Evolutionary conservation across 208 protist species (phyloP), one percentile per base, ranked within the genome.

Genomic region (Strigomonas galati): DNA sequence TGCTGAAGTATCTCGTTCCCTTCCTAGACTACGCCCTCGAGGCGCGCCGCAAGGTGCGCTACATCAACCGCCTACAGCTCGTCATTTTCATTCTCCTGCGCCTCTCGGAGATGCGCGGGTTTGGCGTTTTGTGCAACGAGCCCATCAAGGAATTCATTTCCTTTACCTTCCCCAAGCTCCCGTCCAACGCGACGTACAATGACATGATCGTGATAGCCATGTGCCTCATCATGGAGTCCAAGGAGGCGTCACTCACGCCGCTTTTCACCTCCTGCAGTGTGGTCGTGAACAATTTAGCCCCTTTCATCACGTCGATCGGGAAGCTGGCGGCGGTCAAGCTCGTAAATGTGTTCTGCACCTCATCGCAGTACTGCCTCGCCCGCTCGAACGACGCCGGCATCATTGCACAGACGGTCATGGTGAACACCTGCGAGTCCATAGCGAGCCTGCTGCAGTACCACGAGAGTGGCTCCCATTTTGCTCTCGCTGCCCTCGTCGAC

Each of bases 211-310:
- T 97, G 12, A 62, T 87, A 1, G 75, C 84, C 0, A 37, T 96
- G 32, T 86, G 84, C 64, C 57, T 80, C 1, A 74, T 96, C 24
- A 60, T 91, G 51, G 72, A 84, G 27, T 79, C 78, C 62, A 66
- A 73, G 17, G 75, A 90, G 24, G 35, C 70, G 0, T 12, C 69
- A 7, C 76, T 92, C 53, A 62, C 69, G 23, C 74, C 77, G 24
- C 55, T 93, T n/a, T 69, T 83, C 57, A 61, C 74, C 17, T 91
- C 83, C 24, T 93, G 92, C 71, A 82, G 77, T 26, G 74, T 81
- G 7, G 66, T 97, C 1, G 30, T 97, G 52, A 65, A 84, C 0
- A 97, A 97, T 65, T 66, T 97, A 49, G 78, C 89, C 5, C 90
- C 92, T 10, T 97, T 89, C 68, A 76, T 97, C n/a, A 93, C 64